Evolutionary conservation across 768 basidiomycete genomes (phyloP).

Genomic region (Porphyrellus cyaneotinctus): DNA sequence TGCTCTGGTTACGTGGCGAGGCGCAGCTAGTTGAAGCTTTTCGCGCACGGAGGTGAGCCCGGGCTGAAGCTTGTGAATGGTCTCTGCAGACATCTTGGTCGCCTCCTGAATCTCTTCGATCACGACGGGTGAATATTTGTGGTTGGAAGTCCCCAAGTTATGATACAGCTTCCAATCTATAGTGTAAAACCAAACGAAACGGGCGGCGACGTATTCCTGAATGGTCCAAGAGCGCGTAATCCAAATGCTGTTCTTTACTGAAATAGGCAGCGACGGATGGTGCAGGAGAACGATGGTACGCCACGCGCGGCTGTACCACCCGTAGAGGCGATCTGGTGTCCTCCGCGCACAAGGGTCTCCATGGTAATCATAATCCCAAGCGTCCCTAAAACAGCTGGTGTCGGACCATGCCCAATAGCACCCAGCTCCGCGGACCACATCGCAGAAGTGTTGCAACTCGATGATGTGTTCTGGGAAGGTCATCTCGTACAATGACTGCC

Average conservation of each 20-base stretch:
- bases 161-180: neutral
- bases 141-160: neutral
- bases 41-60: neutral
- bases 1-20: neutral
- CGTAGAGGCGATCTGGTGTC: neutral
- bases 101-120: neutral
- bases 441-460: neutral
- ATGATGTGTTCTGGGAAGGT: neutral
- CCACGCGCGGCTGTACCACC: neutral
- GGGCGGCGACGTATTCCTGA: neutral
- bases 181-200: neutral
- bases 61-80: neutral
- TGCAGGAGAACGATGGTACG: neutral
- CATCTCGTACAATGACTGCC: neutral
- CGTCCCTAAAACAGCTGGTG: neutral
- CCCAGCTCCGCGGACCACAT: neutral
- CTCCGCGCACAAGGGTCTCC: too few relatives aligned
- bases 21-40: neutral
- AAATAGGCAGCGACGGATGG: neutral
- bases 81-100: neutral
- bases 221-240: conserved; percentile 1
- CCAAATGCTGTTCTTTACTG: neutral
- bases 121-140: neutral
- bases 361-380: too few relatives aligned
- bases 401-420: conserved; percentile 1